Evolutionary conservation across 441 rosid species (phyloP).

Genomic region (Pelargonium citronellum): DNA sequence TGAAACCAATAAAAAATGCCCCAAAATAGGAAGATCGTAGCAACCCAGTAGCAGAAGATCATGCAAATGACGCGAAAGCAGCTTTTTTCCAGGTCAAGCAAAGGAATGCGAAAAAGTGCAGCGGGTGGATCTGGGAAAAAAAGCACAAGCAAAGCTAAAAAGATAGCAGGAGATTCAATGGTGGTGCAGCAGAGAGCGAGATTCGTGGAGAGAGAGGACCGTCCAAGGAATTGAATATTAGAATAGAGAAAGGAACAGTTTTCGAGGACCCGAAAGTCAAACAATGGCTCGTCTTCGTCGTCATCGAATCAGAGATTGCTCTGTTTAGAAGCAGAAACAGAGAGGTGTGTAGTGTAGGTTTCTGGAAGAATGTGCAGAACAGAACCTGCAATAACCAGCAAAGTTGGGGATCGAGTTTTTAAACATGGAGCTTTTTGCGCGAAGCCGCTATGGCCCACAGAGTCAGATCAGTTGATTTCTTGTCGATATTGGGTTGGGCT

Average conservation of each 20-base stretch:
- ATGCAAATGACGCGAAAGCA: constrained; percentile 21
- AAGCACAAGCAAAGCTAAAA: not conserved
- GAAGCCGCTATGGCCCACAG: no score
- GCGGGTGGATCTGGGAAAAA: constrained; percentile 8
- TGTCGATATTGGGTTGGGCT: no score
- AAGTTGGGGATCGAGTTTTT: not conserved
- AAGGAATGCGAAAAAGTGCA: constrained; percentile 30
- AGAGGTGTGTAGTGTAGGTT: not conserved
- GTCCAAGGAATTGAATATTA: constrained; percentile 12
- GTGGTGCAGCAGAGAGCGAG: constrained; percentile 20
- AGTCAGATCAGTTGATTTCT: no score
- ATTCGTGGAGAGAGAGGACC: constrained; percentile 22
- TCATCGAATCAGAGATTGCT: not conserved
- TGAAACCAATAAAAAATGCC: not conserved
- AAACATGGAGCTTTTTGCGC: no score
- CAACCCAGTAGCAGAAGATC: constrained; percentile 13
- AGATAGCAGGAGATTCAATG: not conserved
- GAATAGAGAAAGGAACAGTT: constrained; percentile 12
- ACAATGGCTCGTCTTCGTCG: not conserved
- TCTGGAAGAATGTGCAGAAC: constrained; percentile 7
- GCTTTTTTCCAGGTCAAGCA: constrained; percentile 53
- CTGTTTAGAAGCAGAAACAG: not conserved
- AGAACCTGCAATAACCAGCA: not conserved
- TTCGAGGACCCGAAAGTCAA: constrained; percentile 36
- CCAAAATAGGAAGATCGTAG: not conserved